A percentile compares a stretch with the other conserved stretches of the same genome.
phyloP scores from a whole-genome alignment of 306 rosid genomes.

The Rubus parviflorus region DNA sequence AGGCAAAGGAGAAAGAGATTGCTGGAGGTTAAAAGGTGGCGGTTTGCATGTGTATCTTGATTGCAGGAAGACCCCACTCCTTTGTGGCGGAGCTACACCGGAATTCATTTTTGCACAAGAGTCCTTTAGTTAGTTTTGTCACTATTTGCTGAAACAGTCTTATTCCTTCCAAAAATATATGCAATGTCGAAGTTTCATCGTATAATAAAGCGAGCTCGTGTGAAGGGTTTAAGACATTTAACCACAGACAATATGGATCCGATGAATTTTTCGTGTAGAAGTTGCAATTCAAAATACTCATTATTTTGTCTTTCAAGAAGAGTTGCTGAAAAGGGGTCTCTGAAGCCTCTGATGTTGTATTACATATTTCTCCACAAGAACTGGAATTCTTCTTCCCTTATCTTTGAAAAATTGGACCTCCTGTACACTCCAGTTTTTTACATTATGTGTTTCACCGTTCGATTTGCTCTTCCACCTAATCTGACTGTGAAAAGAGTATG shows the following conservation, averaged over 20 bases:
- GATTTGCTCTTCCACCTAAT: too few relatives aligned
- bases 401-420: not conserved
- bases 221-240: not conserved
- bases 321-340: not conserved
- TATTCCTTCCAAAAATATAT: not conserved
- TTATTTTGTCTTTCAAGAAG: too few relatives aligned
- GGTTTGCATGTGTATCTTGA: not conserved
- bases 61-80: not conserved
- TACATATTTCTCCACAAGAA: too few relatives aligned
- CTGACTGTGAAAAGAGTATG: too few relatives aligned
- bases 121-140: not conserved
- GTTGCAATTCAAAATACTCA: not conserved
- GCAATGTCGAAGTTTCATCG: not conserved
- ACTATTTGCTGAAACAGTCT: not conserved
- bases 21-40: conserved; percentile 44
- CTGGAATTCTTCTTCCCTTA: not conserved
- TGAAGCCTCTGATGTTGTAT: not conserved
- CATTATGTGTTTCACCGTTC: too few relatives aligned
- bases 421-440: not conserved
- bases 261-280: not conserved
- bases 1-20: conserved; percentile 86
- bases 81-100: not conserved
- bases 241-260: not conserved
- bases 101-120: not conserved
- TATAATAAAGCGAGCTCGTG: not conserved